These are phyloP conservation scores for Odontarrhena argentea DNA, from an alignment of 345 rosid species.

Conservation along the genomic window DNA sequence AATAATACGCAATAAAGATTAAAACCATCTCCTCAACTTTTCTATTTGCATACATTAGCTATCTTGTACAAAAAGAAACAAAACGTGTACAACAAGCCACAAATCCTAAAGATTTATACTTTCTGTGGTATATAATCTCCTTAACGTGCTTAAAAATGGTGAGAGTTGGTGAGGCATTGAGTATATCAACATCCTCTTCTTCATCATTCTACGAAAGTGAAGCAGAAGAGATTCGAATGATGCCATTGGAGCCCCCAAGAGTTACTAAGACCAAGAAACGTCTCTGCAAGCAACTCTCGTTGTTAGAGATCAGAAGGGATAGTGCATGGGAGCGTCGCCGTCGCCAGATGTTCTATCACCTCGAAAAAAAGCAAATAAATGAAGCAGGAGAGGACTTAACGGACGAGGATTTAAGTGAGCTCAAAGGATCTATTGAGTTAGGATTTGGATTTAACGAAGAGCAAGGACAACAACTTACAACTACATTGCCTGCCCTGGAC, in stretches of 20 bases:
- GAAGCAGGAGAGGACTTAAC: constrained; percentile 54
- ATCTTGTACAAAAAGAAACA: constrained; percentile 1
- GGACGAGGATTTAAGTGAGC: constrained; percentile 82
- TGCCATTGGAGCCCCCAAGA: constrained; percentile 54
- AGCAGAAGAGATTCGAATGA: constrained; percentile 52
- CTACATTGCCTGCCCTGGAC: constrained; percentile 86
- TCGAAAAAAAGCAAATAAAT: constrained; percentile 27
- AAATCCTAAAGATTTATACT: neutral
- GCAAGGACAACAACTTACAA: constrained; percentile 64
- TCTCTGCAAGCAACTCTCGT: constrained; percentile 78
- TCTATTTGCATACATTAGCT: neutral
- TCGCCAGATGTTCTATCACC: constrained; percentile 59
- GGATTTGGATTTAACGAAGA: constrained; percentile 94
- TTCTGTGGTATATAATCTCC: neutral
- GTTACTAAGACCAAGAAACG: constrained; percentile 41
- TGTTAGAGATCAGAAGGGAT: constrained; percentile 74
- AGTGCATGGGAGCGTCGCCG: constrained; percentile 87
- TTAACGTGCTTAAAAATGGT: constrained; percentile 22
- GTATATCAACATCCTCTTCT: constrained; percentile 39
- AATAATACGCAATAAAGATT: constrained; percentile 13
- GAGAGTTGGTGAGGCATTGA: constrained; percentile 35
- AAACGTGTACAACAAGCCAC: constrained; percentile 26
- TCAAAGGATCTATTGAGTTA: constrained; percentile 93
- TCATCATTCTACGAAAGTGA: constrained; percentile 47
- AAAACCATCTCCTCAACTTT: neutral